Base-by-base conservation (phyloP, 2,329 filamentous ascomycete genomes). In the Mariannaea sp. region DNA sequence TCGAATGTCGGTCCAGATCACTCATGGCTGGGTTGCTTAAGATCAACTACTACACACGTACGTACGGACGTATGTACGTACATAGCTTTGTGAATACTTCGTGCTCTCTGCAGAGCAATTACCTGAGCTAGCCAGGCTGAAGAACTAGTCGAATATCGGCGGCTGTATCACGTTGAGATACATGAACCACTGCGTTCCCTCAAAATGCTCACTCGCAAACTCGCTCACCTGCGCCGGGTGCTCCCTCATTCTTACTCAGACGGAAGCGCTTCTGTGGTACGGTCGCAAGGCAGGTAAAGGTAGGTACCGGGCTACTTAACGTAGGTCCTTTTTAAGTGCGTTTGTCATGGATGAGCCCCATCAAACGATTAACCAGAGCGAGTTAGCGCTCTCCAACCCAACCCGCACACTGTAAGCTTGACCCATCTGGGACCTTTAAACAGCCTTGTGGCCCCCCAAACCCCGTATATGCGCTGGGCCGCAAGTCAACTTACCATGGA, bases 321-420 rank as follows among this genome's bases (percentile, higher is more conserved):
- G n/a, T n/a, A n/a, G 32, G 14, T 20, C 16, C 16, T 38, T 39
- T 40, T 24, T 38, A 43, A 48, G 40, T 22, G 33, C 46, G 41
- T 46, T 22, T 29, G 20, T 41, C 44, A 42, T 44, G 53, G 32
- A n/a, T n/a, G n/a, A 26, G 30, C 22, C 13, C 19, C 26, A 17
- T 22, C 22, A 17, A 22, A 42, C 29, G 10, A 36, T 38, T 42
- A 33, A 24, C 49, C 17, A 53, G 10, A 40, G 36, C 39, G 7
- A 45, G 53, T 51, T 51, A 38, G 35, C 40, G 24, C 44, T 39
- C 20, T n/a, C 16, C 30, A 27, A 51, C 40, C 24, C 33, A n/a
- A n/a, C n/a, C n/a, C n/a, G n/a, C n/a, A 40, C 43, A 43, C 35
- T 46, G n/a, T 38, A 43, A 50, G 54, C 61, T 55, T 64, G 44